Evolutionary conservation across 176 grass and related monocot species (phyloP).

Genomic region (Zea luxurians): DNA sequence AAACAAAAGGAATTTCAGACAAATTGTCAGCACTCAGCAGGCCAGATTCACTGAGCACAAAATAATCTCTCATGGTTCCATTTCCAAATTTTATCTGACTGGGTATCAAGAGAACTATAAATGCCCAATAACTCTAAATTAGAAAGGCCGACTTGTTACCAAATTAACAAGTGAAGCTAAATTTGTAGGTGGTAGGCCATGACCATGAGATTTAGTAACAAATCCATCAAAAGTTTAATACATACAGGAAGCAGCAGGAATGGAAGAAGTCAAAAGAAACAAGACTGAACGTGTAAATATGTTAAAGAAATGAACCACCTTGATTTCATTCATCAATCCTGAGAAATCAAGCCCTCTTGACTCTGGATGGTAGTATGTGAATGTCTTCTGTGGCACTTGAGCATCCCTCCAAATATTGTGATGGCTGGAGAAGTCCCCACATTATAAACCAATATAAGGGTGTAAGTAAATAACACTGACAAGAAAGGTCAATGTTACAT

Average conservation of each 20-base stretch:
- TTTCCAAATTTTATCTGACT: neutral
- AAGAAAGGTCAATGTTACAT: conserved; percentile 8
- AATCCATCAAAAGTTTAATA: conserved; percentile 14
- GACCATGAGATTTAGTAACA: neutral
- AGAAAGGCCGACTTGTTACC: neutral
- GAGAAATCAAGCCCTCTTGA: conserved; percentile 84
- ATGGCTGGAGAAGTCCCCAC: conserved; percentile 58
- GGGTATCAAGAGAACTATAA: conserved; percentile 16
- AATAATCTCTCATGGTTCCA: conserved; percentile 7
- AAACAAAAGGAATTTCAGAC: neutral
- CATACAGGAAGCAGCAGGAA: conserved; percentile 6
- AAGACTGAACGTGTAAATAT: neutral
- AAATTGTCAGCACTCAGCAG: conserved; percentile 7
- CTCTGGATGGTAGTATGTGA: conserved; percentile 78
- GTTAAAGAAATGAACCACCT: conserved; percentile 52
- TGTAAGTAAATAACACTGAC: neutral
- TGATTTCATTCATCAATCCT: conserved; percentile 89
- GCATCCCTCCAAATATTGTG: conserved; percentile 98
- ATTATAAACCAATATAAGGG: conserved; percentile 28
- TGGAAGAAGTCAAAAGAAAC: conserved; percentile 15
- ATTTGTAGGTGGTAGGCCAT: neutral
- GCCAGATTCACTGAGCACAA: neutral
- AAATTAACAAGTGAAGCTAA: neutral
- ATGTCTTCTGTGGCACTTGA: conserved; percentile 72
- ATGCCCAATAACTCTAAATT: neutral